Percentiles rank a stretch among this genome's conserved stretches.
These are phyloP conservation scores for Cynara cardunculus DNA, from an alignment of 129 eudicot species.

Conservation along the genomic window DNA sequence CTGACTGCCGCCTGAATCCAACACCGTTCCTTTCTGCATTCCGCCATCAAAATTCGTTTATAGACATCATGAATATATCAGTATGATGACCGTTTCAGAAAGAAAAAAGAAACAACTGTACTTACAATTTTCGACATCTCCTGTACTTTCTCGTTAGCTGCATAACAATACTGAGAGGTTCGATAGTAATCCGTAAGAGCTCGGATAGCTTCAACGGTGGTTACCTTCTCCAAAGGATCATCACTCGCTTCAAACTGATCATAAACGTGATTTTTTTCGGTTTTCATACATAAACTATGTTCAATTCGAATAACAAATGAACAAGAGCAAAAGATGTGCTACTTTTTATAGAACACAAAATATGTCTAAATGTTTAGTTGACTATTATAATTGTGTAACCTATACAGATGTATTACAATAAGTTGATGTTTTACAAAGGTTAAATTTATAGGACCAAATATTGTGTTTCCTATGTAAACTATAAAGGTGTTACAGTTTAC, in stretches of 20 bases:
- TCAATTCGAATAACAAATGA: neutral
- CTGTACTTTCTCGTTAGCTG: slow-evolving; percentile 69
- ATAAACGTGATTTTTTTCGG: neutral
- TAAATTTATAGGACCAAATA: neutral
- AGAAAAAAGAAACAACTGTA: neutral
- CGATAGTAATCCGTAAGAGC: slow-evolving; percentile 62
- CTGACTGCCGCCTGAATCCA: slow-evolving; percentile 96
- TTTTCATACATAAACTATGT: neutral
- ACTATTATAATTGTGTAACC: neutral
- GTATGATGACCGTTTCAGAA: neutral
- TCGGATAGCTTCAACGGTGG: slow-evolving; percentile 89
- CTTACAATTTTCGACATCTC: slow-evolving; percentile 84
- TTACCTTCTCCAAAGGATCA: slow-evolving; percentile 85
- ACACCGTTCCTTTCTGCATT: slow-evolving; percentile 88
- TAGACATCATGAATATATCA: neutral
- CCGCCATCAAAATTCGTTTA: neutral
- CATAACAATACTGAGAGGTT: slow-evolving; percentile 61
- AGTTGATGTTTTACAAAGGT: neutral
- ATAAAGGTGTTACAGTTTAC: neutral
- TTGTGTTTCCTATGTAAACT: neutral
- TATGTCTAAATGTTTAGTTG: neutral
- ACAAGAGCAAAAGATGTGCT: neutral
- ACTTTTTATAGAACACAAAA: too few relatives aligned
- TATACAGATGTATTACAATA: neutral
- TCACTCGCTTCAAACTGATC: slow-evolving; percentile 74